Evolutionary conservation across 2,329 filamentous ascomycete genomes (phyloP).

Genomic region (Aspergillus fumigatus): DNA sequence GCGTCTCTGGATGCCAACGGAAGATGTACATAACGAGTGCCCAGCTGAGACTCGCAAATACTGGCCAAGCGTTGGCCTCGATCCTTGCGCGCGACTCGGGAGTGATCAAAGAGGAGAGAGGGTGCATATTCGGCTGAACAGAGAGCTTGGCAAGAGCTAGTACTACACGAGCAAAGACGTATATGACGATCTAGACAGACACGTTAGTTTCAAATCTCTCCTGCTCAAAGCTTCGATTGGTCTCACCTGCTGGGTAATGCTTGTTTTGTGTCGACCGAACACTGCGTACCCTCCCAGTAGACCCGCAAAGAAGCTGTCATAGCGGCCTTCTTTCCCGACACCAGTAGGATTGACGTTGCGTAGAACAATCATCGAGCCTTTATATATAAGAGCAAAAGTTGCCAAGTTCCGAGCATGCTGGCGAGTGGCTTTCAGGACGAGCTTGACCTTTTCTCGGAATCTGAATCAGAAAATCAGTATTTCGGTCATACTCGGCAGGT

Average conservation of each 20-base stretch:
- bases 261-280: constrained; percentile 76
- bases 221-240: not conserved
- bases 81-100: constrained; percentile 47
- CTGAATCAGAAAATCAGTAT: constrained; percentile 27
- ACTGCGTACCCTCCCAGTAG: constrained; percentile 87
- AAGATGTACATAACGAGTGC: constrained; percentile 94
- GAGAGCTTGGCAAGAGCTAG: constrained; percentile 79
- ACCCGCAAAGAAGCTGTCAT: constrained; percentile 82
- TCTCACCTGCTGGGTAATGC: constrained; percentile 68
- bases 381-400: constrained; percentile 88
- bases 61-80: constrained; percentile 77
- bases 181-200: constrained; percentile 77
- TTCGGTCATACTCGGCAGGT: constrained; percentile 1
- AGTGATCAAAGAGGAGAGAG: constrained; percentile 40
- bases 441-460: constrained; percentile 68
- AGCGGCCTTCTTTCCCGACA: constrained; percentile 59
- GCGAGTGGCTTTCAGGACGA: constrained; percentile 80
- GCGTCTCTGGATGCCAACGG: constrained; percentile 80
- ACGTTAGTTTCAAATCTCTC: not conserved
- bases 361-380: constrained; percentile 71
- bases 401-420: constrained; percentile 90
- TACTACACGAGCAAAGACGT: constrained; percentile 88
- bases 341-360: constrained; percentile 50
- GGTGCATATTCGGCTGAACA: constrained; percentile 56
- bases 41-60: constrained; percentile 89